Evolutionary conservation across 192 early-diverging fungal species (phyloP), one percentile per base, ranked within the genome.

Genomic region (Mortierella hygrophila): DNA sequence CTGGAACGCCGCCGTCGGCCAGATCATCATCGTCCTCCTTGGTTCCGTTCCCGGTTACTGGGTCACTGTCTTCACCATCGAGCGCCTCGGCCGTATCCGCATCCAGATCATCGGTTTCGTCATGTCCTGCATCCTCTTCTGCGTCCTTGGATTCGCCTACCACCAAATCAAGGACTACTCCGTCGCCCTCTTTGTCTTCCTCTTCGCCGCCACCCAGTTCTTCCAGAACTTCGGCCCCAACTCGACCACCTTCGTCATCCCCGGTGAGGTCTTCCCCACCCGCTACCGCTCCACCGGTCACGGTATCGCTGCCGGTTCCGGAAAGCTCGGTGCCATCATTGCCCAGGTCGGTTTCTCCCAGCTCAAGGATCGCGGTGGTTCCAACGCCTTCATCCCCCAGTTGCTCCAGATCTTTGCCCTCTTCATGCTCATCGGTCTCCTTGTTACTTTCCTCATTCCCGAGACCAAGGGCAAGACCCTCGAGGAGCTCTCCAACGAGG

Each of bases 221-320:
- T 95, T 97, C 93, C 95, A 95, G 91, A 96, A 98, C 93, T 97
- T 96, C 90, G 97, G 97, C 13, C 97, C 98, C 77, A 99, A 99
- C 90, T 88, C 91, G 38, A 99, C 97, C n/a, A 96, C 95, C 6
- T 96, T 96, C 76, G 92, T 96, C 68, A 93, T 95, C 68, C 95
- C 95, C 46, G 93, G 92, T 83, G 95, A 96, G 80, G 90, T 91
- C n/a, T 96, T 94, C 91, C 95, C 95, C 11, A 96, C 95, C 20
- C 90, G 94, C 11, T 95, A 94, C 89, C 89, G 95, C 23, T 93
- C 94, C 0, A 95, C 95, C 35, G 91, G 90, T 37, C 95, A 96
- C 77, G 95, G 95, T 78, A 95, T 96, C 74, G 91, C 92, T 20
- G 95, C 95, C 15, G 95, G 94, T 29, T 88, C 90, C n/a, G 95